These are phyloP conservation scores for Xylaria grammica DNA, from an alignment of 495 filamentous ascomycete genomes.

Conservation along the genomic window DNA sequence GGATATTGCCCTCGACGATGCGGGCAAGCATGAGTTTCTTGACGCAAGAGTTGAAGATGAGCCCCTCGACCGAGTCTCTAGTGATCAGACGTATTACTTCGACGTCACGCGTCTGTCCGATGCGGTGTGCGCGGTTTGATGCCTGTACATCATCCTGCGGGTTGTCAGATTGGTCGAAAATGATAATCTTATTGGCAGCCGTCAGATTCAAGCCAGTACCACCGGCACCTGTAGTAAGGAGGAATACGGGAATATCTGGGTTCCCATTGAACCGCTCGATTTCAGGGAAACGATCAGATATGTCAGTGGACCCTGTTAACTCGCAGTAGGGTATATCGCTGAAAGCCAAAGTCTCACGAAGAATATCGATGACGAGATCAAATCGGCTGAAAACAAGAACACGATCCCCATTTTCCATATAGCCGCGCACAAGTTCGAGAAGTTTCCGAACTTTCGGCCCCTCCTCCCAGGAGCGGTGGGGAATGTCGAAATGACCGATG, in stretches of 20 bases:
- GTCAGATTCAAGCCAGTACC: constrained; percentile 95
- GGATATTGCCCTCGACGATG: constrained; percentile 60
- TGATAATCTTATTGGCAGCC: constrained; percentile 94
- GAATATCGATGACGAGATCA: constrained; percentile 86
- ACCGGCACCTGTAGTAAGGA: constrained; percentile 90
- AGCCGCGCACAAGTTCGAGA: constrained; percentile 69
- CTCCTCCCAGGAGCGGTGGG: constrained; percentile 83
- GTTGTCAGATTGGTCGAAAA: constrained; percentile 95
- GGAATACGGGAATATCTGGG: constrained; percentile 81
- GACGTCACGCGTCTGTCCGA: constrained; percentile 87
- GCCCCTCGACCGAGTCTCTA: constrained; percentile 85
- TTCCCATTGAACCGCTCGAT: constrained; percentile 86
- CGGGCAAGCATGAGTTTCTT: constrained; percentile 93
- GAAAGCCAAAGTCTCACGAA: constrained; percentile 79
- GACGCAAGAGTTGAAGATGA: constrained; percentile 86
- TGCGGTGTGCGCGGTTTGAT: constrained; percentile 93
- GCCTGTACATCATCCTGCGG: constrained; percentile 96
- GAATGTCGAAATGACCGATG: constrained; percentile 71
- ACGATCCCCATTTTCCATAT: constrained; percentile 82
- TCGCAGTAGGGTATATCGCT: constrained; percentile 76
- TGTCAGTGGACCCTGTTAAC: constrained; percentile 83
- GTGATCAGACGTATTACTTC: constrained; percentile 84
- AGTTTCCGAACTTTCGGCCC: constrained; percentile 88
- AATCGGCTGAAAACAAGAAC: constrained; percentile 92
- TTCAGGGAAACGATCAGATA: constrained; percentile 79